phyloP scores from a whole-genome alignment of 1,284 basidiomycete species.

The Fistulina hepatica region DNA sequence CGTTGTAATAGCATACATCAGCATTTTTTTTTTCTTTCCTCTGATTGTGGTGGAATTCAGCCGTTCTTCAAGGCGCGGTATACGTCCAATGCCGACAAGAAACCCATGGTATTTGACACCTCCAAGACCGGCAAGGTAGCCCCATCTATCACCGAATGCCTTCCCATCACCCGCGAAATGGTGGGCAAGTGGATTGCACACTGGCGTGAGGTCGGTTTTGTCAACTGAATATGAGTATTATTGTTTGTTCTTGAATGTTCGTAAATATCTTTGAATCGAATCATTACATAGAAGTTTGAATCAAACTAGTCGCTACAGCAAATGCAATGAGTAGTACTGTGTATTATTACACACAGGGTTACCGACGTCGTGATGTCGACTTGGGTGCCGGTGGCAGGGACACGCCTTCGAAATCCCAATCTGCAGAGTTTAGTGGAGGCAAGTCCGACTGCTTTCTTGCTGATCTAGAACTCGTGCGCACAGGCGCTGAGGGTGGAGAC shows the following conservation, averaged over 20 bases:
- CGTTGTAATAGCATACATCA: too few relatives aligned
- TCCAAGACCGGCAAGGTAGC: constrained; percentile 19
- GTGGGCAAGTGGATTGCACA: constrained; percentile 26
- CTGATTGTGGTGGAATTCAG: constrained; percentile 7
- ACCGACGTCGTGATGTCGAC: too few relatives aligned
- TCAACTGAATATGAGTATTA: constrained; percentile 11
- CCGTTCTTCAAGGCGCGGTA: constrained; percentile 29
- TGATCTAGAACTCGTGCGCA: too few relatives aligned
- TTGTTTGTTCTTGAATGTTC: too few relatives aligned
- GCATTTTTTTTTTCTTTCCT: background rate
- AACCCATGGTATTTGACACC: constrained; percentile 16
- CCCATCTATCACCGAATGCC: constrained; percentile 19
- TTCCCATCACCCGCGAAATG: constrained; percentile 18
- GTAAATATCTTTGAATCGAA: too few relatives aligned
- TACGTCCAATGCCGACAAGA: constrained; percentile 11
- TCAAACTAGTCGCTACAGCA: too few relatives aligned
- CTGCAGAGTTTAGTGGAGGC: constrained; percentile 10
- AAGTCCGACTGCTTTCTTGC: background rate
- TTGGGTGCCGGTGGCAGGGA: constrained; percentile 14
- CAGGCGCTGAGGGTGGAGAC: too few relatives aligned
- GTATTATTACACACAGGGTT: too few relatives aligned
- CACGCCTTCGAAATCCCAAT: constrained; percentile 18
- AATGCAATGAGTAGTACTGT: too few relatives aligned
- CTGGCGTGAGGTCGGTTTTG: constrained; percentile 25
- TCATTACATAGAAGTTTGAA: too few relatives aligned